Evolutionary conservation across 495 filamentous ascomycete species (phyloP).

Genomic region (Xylaria flabelliformis): DNA sequence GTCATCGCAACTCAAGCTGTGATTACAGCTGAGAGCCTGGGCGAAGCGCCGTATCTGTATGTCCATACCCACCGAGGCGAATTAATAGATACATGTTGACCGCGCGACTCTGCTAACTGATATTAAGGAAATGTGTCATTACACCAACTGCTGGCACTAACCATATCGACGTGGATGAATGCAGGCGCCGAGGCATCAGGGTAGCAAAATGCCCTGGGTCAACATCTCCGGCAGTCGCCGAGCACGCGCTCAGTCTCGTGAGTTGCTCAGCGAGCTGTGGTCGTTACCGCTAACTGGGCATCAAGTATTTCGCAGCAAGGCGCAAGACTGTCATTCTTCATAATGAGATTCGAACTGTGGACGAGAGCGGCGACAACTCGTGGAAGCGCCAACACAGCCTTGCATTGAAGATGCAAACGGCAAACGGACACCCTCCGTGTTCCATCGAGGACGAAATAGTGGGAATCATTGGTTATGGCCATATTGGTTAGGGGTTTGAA

Average conservation of each 20-base stretch:
- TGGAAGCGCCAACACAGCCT: slow-evolving; percentile 29
- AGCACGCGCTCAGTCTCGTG: slow-evolving; percentile 57
- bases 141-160: slow-evolving; percentile 52
- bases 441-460: slow-evolving; percentile 48
- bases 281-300: not conserved
- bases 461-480: slow-evolving; percentile 58
- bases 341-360: slow-evolving; percentile 37
- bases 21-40: slow-evolving; percentile 43
- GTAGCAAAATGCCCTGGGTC: slow-evolving; percentile 53
- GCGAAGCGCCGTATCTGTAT: slow-evolving; percentile 39
- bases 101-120: not conserved
- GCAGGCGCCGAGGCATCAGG: slow-evolving; percentile 46
- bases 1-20: slow-evolving; percentile 46
- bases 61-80: not conserved
- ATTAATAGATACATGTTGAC: not conserved
- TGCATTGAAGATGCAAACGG: slow-evolving; percentile 25
- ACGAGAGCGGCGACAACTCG: slow-evolving; percentile 42
- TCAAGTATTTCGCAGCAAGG: slow-evolving; percentile 55
- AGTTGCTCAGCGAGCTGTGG: not conserved
- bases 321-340: slow-evolving; percentile 52
- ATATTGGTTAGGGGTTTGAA: slow-evolving; percentile 42
- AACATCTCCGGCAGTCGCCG: slow-evolving; percentile 55
- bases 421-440: slow-evolving; percentile 37
- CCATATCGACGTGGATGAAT: slow-evolving; percentile 52
- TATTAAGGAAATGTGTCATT: slow-evolving; percentile 35